Conservation (phyloP, 1,284 basidiomycete species). For the Mycosarcoma maydis region DNA sequence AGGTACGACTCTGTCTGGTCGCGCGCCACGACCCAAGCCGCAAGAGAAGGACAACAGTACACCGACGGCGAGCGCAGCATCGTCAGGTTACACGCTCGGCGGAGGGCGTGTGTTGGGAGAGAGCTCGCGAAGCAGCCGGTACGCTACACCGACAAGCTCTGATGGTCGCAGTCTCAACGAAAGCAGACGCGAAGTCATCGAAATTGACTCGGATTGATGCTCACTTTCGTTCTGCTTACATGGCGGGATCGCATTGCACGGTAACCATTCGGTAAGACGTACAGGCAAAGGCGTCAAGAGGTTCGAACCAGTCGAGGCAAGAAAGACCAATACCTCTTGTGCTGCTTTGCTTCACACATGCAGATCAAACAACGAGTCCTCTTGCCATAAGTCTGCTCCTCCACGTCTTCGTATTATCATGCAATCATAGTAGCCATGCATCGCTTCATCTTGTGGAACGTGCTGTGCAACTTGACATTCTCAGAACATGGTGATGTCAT, state of each 20-base stretch:
- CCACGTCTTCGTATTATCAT: too few relatives aligned
- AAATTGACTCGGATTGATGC: constrained; percentile 56
- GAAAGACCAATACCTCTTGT: too few relatives aligned
- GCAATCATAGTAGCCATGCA: constrained; percentile 7
- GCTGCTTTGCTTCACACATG: too few relatives aligned
- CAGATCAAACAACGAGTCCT: not conserved
- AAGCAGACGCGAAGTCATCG: constrained; percentile 45
- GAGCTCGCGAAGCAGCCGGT: constrained; percentile 38
- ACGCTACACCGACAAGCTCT: constrained; percentile 28
- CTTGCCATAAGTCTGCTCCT: too few relatives aligned
- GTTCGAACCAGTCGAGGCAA: too few relatives aligned
- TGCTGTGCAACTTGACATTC: not conserved
- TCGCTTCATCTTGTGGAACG: constrained; percentile 4
- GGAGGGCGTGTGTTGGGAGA: constrained; percentile 31
- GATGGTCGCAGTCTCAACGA: constrained; percentile 33
- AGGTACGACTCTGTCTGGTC: constrained; percentile 34
- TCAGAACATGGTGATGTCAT: constrained; percentile 2
- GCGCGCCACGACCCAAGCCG: constrained; percentile 23
- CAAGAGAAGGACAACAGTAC: constrained; percentile 16
- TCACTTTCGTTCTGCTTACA: too few relatives aligned
- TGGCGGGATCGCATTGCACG: too few relatives aligned
- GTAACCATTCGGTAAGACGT: too few relatives aligned
- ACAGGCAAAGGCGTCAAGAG: too few relatives aligned
- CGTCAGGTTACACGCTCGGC: constrained; percentile 28
- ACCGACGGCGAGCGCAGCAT: constrained; percentile 8